Evolutionary conservation across 2,329 filamentous ascomycete species (phyloP), one percentile per base, ranked within the genome.

Genomic region (Fusarium sp.): DNA sequence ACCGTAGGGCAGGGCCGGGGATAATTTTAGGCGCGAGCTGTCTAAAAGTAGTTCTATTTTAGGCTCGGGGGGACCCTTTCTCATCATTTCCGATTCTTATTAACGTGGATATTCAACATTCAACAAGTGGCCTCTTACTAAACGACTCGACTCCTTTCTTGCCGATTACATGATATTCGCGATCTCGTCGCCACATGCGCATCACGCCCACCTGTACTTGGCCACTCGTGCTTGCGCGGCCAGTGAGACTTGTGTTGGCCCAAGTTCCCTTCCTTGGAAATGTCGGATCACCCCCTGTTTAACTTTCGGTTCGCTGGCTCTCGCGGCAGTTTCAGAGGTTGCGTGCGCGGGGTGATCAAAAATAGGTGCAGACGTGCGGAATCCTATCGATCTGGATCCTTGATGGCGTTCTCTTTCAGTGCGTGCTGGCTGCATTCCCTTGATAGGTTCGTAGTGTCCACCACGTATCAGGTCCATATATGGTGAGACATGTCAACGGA

Each of bases 1-100:
- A 48, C 58, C 58, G 45, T 61, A 64, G 52, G 66, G 57, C 68
- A 57, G 45, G 64, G 58, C 39, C 39, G 45, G 61, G 62, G 67
- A 71, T 71, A 66, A 65, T 74, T 70, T 77, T 72, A 76, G 70
- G 23, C 66, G 52, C 52, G 64, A 62, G 10, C 48, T 54, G 48
- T 54, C 27, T 54, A 54, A 32, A 32, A 32, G 48, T 54, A 54
- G 32, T 57, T 74, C 67, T 73, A 71, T 73, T 73, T 74, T 73
- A 35, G 67, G 65, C 25, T n/a, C 27, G 8, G 16, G 23, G 41
- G 57, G 34, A 54, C 57, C 64, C 56, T 61, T 34, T 66, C 32
- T 27, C 50, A 58, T 67, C 57, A 60, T 67, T 35, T 64, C 57
- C 35, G 20, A n/a, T 64, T 63, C 57, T 43, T 37, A 72, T 60